A percentile compares a stretch with the other conserved stretches of the same genome.
Conservation (phyloP, 768 basidiomycete species). For the Lentinus tigrinus region DNA sequence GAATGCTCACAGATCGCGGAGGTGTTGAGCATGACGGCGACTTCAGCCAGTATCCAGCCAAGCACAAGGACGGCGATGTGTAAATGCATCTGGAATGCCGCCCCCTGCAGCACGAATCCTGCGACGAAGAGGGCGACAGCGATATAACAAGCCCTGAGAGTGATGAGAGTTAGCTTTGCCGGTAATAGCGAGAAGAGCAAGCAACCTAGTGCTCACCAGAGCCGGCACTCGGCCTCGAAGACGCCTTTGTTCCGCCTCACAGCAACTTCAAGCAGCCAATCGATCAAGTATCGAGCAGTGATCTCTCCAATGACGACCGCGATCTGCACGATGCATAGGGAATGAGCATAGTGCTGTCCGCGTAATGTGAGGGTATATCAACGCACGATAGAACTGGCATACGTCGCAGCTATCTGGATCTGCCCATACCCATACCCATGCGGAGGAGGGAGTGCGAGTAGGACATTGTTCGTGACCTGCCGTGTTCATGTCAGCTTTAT, state of each 20-base stretch:
- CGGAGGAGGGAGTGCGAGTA: conserved; percentile 53
- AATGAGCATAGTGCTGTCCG: background rate
- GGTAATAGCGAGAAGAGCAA: background rate
- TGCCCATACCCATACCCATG: conserved; percentile 50
- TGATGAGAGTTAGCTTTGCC: background rate
- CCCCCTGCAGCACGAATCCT: conserved; percentile 59
- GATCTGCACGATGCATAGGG: conserved; percentile 27
- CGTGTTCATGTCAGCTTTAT: background rate
- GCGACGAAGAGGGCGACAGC: conserved; percentile 57
- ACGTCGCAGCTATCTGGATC: conserved; percentile 48
- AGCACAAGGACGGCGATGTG: conserved; percentile 51
- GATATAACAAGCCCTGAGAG: conserved; percentile 53
- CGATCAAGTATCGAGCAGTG: conserved; percentile 47
- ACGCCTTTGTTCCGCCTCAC: conserved; percentile 48
- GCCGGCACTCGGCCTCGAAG: conserved; percentile 53
- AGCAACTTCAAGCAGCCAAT: conserved; percentile 40
- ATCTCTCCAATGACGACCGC: conserved; percentile 51
- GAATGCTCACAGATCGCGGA: conserved; percentile 54
- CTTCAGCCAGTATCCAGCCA: conserved; percentile 63
- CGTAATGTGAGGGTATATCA: background rate
- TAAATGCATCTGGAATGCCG: conserved; percentile 50
- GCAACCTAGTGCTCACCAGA: conserved; percentile 42
- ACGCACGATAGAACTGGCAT: conserved; percentile 53
- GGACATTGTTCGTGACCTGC: conserved; percentile 63
- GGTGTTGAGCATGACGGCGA: conserved; percentile 56